Conservation (phyloP, 805 yeast species). For the Tetrapisispora nanseiensis region DNA sequence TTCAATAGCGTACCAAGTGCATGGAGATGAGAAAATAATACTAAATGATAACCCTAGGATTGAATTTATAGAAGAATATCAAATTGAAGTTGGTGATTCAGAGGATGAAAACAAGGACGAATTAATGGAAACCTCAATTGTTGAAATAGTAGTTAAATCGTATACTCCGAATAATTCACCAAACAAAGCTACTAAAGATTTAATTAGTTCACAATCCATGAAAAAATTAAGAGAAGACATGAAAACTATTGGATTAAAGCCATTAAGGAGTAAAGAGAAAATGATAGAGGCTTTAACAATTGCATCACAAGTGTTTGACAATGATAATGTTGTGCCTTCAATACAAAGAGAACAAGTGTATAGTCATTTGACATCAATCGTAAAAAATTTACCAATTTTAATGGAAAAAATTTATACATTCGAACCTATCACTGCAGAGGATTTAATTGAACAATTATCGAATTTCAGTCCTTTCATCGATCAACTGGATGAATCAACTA, state of each 20-base stretch:
- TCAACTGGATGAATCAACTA: conserved; percentile 20
- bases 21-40: not conserved
- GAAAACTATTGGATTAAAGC: conserved; percentile 23
- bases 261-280: conserved; percentile 19
- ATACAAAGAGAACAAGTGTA: conserved; percentile 12
- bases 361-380: conserved; percentile 15
- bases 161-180: conserved; percentile 2
- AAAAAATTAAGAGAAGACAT: conserved; percentile 18
- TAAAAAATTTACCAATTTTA: conserved; percentile 13
- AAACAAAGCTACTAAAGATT: not conserved
- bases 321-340: conserved; percentile 8
- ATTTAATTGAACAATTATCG: conserved; percentile 12
- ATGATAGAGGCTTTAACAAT: conserved; percentile 22
- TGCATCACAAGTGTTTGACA: conserved; percentile 19
- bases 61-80: not conserved
- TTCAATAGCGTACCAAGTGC: not conserved
- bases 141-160: not conserved
- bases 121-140: not conserved
- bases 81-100: conserved; percentile 2
- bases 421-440: conserved; percentile 19
- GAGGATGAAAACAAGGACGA: conserved; percentile 2
- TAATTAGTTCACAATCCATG: conserved; percentile 17
- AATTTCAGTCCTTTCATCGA: conserved; percentile 22
- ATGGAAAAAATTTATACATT: conserved; percentile 24
- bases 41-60: not conserved